These are phyloP conservation scores for Lagerstroemia speciosa DNA, from an alignment of 345 rosid genomes.

Conservation along the genomic window DNA sequence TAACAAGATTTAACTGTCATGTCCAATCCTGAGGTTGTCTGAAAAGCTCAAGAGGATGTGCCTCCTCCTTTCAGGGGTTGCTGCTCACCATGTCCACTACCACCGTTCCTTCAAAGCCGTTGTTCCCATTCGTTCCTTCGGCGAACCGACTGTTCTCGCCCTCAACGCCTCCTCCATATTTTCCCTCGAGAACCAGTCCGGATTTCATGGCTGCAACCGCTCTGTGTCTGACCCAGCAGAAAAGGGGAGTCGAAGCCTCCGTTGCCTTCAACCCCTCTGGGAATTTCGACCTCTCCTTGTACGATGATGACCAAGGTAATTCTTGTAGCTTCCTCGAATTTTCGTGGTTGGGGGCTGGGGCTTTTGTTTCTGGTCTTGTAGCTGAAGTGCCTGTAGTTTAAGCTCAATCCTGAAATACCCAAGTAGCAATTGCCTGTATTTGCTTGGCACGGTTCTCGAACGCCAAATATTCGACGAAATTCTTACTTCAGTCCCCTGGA, in stretches of 20 bases:
- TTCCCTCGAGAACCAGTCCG: not conserved
- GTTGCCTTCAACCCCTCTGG: slow-evolving; percentile 82
- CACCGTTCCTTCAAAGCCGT: not conserved
- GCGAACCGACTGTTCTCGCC: not conserved
- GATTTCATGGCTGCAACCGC: not conserved
- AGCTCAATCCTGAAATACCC: too few relatives aligned
- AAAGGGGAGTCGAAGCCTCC: slow-evolving; percentile 32
- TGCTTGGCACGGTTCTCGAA: not conserved
- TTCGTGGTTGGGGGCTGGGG: too few relatives aligned
- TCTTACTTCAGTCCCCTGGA: not conserved
- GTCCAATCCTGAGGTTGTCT: too few relatives aligned
- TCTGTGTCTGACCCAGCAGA: slow-evolving; percentile 8
- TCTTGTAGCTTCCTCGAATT: not conserved
- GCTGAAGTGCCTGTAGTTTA: not conserved
- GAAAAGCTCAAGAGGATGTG: not conserved
- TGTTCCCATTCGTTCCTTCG: not conserved
- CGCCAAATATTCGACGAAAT: not conserved
- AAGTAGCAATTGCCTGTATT: not conserved
- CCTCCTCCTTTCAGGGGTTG: not conserved
- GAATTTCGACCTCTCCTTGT: slow-evolving; percentile 62
- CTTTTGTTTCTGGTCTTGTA: not conserved
- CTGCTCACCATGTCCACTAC: slow-evolving; percentile 1
- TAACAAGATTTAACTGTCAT: too few relatives aligned
- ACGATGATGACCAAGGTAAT: slow-evolving; percentile 38
- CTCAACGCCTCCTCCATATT: not conserved